Evolutionary conservation across 108 stramenopile species (phyloP).

Genomic region (Skeletonema tropicum): DNA sequence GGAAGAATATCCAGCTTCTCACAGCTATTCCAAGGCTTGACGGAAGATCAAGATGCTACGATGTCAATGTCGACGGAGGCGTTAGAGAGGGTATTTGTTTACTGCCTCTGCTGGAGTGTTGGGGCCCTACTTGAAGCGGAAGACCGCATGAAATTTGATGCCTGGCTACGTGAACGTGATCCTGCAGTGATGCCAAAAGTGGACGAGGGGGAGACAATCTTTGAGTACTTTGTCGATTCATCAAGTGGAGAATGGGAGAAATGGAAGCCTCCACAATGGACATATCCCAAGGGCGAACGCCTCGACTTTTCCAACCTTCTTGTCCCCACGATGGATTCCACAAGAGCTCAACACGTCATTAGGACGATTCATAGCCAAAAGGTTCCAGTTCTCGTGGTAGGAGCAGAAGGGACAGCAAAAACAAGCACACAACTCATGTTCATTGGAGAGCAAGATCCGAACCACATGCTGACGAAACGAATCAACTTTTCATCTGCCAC

Average conservation of each 20-base stretch:
- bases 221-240: slow-evolving; percentile 79
- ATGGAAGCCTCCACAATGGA: slow-evolving; percentile 82
- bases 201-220: slow-evolving; percentile 77
- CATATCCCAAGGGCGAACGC: slow-evolving; percentile 71
- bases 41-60: slow-evolving; percentile 51
- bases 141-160: slow-evolving; percentile 82
- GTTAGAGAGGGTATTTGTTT: slow-evolving; percentile 82
- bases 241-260: slow-evolving; percentile 61
- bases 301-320: slow-evolving; percentile 91
- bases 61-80: slow-evolving; percentile 24
- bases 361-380: slow-evolving; percentile 74
- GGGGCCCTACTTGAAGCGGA: slow-evolving; percentile 90
- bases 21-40: slow-evolving; percentile 79
- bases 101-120: slow-evolving; percentile 86
- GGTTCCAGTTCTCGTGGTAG: slow-evolving; percentile 79
- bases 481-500: slow-evolving; percentile 93
- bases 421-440: slow-evolving; percentile 92
- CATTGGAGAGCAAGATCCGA: slow-evolving; percentile 69
- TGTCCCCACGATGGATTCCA: slow-evolving; percentile 93
- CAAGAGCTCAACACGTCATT: slow-evolving; percentile 75
- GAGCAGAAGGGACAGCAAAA: slow-evolving; percentile 92
- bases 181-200: slow-evolving; percentile 71
- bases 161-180: slow-evolving; percentile 69
- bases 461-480: slow-evolving; percentile 68
- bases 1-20: slow-evolving; percentile 75